Evolutionary conservation across 495 filamentous ascomycete species (phyloP).

Genomic region (Glonium stellatum): DNA sequence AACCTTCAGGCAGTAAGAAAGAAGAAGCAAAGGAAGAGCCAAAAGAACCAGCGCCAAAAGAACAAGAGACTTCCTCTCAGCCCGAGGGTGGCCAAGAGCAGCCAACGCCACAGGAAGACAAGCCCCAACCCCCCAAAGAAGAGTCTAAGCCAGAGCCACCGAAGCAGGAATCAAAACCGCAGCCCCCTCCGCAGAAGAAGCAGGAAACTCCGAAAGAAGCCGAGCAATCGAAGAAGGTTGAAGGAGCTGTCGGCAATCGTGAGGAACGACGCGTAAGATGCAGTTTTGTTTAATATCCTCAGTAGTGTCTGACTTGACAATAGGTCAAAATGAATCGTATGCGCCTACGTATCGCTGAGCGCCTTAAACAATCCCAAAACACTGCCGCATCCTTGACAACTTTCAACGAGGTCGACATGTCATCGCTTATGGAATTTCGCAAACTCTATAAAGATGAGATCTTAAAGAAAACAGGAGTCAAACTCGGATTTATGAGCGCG

Average conservation of each 20-base stretch:
- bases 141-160: slow-evolving; percentile 14
- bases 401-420: slow-evolving; percentile 99
- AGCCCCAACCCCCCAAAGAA: slow-evolving; percentile 26
- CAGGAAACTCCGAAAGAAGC: slow-evolving; percentile 37
- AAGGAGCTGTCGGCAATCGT: slow-evolving; percentile 57
- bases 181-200: slow-evolving; percentile 33
- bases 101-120: slow-evolving; percentile 41
- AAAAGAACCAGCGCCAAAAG: slow-evolving; percentile 53
- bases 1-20: slow-evolving; percentile 48
- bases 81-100: slow-evolving; percentile 40
- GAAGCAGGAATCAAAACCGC: slow-evolving; percentile 34
- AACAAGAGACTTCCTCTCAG: slow-evolving; percentile 49
- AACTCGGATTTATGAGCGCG: slow-evolving; percentile 97
- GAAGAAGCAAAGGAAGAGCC: slow-evolving; percentile 46
- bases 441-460: slow-evolving; percentile 95
- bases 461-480: slow-evolving; percentile 91
- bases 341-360: slow-evolving; percentile 93
- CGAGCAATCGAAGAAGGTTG: slow-evolving; percentile 44
- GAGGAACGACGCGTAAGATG: slow-evolving; percentile 78
- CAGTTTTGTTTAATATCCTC: not conserved
- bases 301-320: not conserved
- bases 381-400: slow-evolving; percentile 95
- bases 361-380: slow-evolving; percentile 98
- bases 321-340: slow-evolving; percentile 99
- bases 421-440: slow-evolving; percentile 90